A percentile compares a stretch with the other conserved stretches of the same genome.
phyloP scores from a whole-genome alignment of 192 early-diverging fungal genomes.

The Bifiguratus adelaidae region DNA sequence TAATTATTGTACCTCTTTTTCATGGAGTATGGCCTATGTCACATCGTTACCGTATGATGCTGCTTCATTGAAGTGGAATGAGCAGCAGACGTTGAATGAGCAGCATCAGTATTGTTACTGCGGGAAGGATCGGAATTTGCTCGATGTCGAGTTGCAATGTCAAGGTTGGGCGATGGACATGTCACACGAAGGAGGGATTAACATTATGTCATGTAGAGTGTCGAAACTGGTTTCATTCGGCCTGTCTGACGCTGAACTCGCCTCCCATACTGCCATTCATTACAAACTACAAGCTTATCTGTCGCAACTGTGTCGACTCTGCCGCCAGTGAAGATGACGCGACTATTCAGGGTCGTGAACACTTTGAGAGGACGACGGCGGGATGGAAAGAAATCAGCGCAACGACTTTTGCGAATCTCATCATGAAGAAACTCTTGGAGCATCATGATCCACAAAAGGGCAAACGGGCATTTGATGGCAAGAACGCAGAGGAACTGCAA shows the following conservation, averaged over 20 bases:
- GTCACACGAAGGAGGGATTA: neutral
- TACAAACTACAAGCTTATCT: slow-evolving; percentile 51
- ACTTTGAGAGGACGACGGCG: slow-evolving; percentile 43
- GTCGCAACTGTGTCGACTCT: slow-evolving; percentile 28
- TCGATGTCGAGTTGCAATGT: slow-evolving; percentile 45
- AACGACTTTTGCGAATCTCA: slow-evolving; percentile 51
- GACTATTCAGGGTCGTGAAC: slow-evolving; percentile 10
- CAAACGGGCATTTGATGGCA: slow-evolving; percentile 15
- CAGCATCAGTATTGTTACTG: slow-evolving; percentile 62
- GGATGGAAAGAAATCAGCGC: slow-evolving; percentile 58
- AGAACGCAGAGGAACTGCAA: slow-evolving; percentile 16
- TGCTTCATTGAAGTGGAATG: slow-evolving; percentile 37
- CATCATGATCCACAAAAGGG: slow-evolving; percentile 9
- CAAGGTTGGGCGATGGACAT: slow-evolving; percentile 14
- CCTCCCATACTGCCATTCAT: slow-evolving; percentile 41
- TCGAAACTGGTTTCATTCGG: slow-evolving; percentile 53
- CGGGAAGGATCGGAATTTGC: slow-evolving; percentile 42
- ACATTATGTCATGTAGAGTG: slow-evolving; percentile 22
- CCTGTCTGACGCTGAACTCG: slow-evolving; percentile 30
- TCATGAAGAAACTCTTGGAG: slow-evolving; percentile 32
- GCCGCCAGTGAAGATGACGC: slow-evolving; percentile 10
- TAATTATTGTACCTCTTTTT: too few species aligned
- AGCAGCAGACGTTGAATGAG: slow-evolving; percentile 43
- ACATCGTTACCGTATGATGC: slow-evolving; percentile 20
- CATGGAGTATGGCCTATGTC: too few species aligned